These are phyloP conservation scores for Aureobasidium sp. DNA, from an alignment of 2,329 filamentous ascomycete species.

Conservation along the genomic window DNA sequence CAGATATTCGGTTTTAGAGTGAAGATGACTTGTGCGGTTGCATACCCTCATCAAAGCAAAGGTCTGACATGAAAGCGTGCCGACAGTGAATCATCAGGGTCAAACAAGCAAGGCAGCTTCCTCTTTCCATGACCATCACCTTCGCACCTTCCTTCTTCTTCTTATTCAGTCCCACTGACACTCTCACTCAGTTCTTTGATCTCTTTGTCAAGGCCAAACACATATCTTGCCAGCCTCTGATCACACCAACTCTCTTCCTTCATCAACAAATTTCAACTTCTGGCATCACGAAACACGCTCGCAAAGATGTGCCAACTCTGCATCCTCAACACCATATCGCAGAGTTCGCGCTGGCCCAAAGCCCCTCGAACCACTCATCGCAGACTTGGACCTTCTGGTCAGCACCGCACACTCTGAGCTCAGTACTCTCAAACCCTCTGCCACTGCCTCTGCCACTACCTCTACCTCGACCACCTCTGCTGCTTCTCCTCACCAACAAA, in stretches of 20 bases:
- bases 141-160: not conserved
- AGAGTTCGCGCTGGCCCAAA: constrained; percentile 2
- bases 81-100: not conserved
- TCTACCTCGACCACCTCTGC: no score
- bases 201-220: no score
- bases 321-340: not conserved
- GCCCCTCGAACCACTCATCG: not conserved
- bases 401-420: not conserved
- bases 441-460: not conserved
- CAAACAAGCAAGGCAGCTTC: not conserved
- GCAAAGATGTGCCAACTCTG: constrained; percentile 9
- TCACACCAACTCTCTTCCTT: not conserved
- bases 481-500: no score
- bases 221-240: no score
- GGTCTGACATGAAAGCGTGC: not conserved
- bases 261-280: not conserved
- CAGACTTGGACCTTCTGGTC: not conserved
- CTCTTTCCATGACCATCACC: not conserved
- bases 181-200: not conserved
- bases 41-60: not conserved
- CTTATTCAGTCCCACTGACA: not conserved
- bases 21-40: not conserved
- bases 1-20: not conserved
- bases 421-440: not conserved
- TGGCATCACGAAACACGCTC: not conserved